Base-by-base conservation (phyloP, 2,329 filamentous ascomycete genomes). In the Verticillium tricorpus region DNA sequence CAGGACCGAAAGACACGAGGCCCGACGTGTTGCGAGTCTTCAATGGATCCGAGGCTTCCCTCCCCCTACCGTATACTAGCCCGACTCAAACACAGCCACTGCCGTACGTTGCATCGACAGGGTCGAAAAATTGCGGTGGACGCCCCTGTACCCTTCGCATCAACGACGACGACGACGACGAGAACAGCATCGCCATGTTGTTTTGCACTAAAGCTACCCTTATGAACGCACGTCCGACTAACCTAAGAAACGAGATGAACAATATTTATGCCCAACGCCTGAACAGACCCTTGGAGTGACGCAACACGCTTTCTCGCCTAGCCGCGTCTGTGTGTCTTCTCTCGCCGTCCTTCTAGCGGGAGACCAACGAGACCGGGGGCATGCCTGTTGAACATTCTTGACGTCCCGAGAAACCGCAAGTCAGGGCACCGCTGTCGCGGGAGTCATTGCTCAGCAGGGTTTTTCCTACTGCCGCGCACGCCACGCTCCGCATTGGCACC, bases 331-430 rank as follows among this genome's bases (percentile, higher is more conserved):
- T 50, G 45, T 50, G 45, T 50, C 45, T 50, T 22, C 45, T n/a
- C 45, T 50, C 8, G 45, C 22, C 45, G n/a, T 50, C 45, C 17
- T 22, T 22, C 19, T 50, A 50, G 45, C 45, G 45, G 39, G 39
- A 45, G 39, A 45, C 39, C 39, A 45, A 19, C n/a, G 39, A 45
- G n/a, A 50, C 45, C 19, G 12, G 45, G 45, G n/a, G 25, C 7
- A 50, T 50, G 45, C 45, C 45, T 50, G 45, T 50, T n/a, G 4
- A 9, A n/a, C 45, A 50, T 8, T 50, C 45, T 22, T 9, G 7
- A 50, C n/a, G 63, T 63, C 61, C 61, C 59, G 62, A 56, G 45
- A 50, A 63, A 61, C 63, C 56, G 57, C 52, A 56, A 59, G 61
- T 61, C 61, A 63, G 57, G 63, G 59, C 59, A 57, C 40, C 35